Base-by-base conservation (phyloP, 2,329 filamentous ascomycete genomes). In the Pseudogymnoascus sp. region DNA sequence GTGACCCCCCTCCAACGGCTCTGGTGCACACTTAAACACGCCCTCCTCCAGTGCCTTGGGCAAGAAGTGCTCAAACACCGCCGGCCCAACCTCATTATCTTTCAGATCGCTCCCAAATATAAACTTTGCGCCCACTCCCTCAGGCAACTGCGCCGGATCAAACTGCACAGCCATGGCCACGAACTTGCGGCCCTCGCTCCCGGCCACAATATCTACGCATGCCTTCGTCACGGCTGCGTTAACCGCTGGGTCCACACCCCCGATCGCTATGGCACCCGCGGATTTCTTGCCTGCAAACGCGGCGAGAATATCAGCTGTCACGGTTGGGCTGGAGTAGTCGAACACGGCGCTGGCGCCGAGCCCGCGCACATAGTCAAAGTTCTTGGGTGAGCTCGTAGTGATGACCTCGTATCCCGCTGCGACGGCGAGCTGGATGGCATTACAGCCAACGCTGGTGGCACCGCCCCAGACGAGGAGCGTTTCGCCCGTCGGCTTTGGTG, bases 351-450 rank as follows among this genome's bases (percentile, higher is more conserved):
- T 74, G 0, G 79, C 78, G 4, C 79, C 79, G 56, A 70, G 75
- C 1, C 50, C 62, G 56, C 73, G 69, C 18, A 76, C 74, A 1
- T 78, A 70, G 5, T 72, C 70, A 60, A 73, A 75, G 66, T 75
- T 75, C n/a, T 61, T 61, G 3, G 73, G 71, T 3, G 75, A 77
- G 60, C 71, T 75, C 1, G 74, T 76, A 1, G 71, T 66, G 50
- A 77, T 67, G 8, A 81, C 77, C 23, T 74, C 73, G 61, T 77
- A 73, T 4, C 78, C 78, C 11, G 76, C 70, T 0, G 71, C 74
- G 0, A 69, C 72, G 0, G 77, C 78, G 4, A 80, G 68, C 63
- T 81, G 79, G 46, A 81, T 76, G 0, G 76, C 78, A 2, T 70
- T 73, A 5, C 40, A 59, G 11, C 68, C 68, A 46, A 69, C 61